These are phyloP conservation scores for Pseudogymnoascus sp. DNA, from an alignment of 2,329 filamentous ascomycete species.

Conservation along the genomic window DNA sequence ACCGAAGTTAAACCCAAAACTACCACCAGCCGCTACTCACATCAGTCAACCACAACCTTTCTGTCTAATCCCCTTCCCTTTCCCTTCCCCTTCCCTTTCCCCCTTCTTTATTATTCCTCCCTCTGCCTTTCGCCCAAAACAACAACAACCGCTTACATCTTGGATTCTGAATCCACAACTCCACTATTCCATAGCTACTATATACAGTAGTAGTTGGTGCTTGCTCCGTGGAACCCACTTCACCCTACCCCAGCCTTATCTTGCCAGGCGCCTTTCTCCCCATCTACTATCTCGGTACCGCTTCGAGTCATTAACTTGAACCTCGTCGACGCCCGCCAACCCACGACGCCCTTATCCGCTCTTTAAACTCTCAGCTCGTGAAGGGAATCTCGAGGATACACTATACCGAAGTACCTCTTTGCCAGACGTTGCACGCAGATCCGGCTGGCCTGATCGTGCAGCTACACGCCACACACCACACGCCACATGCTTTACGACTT, in stretches of 20 bases:
- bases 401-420: conserved; percentile 4
- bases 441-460: conserved; percentile 8
- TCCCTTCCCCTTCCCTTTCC: neutral
- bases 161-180: neutral
- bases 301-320: conserved; percentile 10
- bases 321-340: neutral
- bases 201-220: neutral
- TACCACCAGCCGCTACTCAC: neutral
- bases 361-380: neutral
- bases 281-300: neutral
- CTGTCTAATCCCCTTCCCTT: neutral
- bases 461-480: neutral
- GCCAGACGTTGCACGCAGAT: conserved; percentile 7
- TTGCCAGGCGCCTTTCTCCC: conserved; percentile 2
- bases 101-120: neutral
- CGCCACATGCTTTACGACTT: neutral
- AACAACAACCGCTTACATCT: neutral
- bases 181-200: neutral
- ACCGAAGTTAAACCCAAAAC: neutral
- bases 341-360: neutral
- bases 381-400: neutral
- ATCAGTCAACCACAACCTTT: conserved; percentile 9
- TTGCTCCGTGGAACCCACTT: conserved; percentile 5
- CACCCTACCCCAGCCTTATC: conserved; percentile 7
- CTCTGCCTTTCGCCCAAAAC: neutral